Base-by-base conservation (phyloP, 1,284 basidiomycete genomes). In the Earliella scabrosa region DNA sequence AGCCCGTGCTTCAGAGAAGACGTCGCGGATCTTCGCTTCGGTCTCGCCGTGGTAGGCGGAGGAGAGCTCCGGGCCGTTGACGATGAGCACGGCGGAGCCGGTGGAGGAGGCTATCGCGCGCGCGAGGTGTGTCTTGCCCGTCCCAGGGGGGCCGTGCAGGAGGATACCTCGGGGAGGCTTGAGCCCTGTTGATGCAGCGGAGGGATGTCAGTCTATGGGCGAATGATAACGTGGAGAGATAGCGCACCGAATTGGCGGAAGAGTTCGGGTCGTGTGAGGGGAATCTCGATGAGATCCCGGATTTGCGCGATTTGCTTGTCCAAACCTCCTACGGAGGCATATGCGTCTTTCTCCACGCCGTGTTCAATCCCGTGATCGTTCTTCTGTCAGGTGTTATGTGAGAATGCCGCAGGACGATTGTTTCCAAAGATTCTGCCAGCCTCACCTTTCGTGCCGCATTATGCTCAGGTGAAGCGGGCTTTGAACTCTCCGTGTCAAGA, bases 21-120 rank as follows among this genome's bases (percentile, higher is more conserved):
- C 88, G 21, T 90, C 89, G 18, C 97, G 86, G 18, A 99, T 79
- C 58, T 90, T 87, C 3, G 92, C 86, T 71, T 99, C 97, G 1
- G 96, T 98, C 77, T 99, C 97, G 39, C 97, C 97, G 67, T 98
- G 97, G 68, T 93, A 98, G 0, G 95, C 93, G 13, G 93, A 95
- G 0, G 92, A 93, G 16, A 99, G 85, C 70, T 98, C 95, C 3
- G 97, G 94, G 0, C 97, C 97, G 63, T 97, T 97, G 68, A 98
- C 90, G 51, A 93, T 85, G 56, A 96, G 82, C 24, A 95, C 90
- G 23, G 88, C 87, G 24, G 93, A 90, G 29, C 82, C 82, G 0
- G 89, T 91, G 1, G 92, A 90, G 4, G 88, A 82, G 10, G 92
- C 90, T 54, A 97, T 95, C 8, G 93, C 92, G 50, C 93, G 87